Conservation (phyloP, 768 basidiomycete species). For the Tricholoma bakamatsutake region DNA sequence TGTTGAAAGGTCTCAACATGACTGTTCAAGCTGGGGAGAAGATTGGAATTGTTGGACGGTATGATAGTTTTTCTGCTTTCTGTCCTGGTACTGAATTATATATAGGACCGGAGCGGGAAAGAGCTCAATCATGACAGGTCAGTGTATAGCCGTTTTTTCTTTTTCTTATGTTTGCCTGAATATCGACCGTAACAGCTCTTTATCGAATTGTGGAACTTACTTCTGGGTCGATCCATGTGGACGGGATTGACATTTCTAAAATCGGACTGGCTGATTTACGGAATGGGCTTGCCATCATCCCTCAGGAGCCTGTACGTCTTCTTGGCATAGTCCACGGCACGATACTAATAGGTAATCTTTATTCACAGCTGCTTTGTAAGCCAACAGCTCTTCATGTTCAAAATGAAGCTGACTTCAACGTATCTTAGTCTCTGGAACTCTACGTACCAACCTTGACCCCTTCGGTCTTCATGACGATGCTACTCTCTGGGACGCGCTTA, state of each 20-base stretch:
- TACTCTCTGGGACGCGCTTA: constrained; percentile 82
- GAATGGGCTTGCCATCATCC: constrained; percentile 69
- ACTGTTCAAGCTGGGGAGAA: constrained; percentile 73
- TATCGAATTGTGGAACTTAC: constrained; percentile 80
- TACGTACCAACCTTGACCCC: constrained; percentile 87
- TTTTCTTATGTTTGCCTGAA: not conserved
- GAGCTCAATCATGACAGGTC: constrained; percentile 79
- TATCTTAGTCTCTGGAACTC: constrained; percentile 63
- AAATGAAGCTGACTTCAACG: constrained; percentile 5
- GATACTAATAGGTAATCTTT: not conserved
- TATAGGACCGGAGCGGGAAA: constrained; percentile 81
- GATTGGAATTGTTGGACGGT: constrained; percentile 82
- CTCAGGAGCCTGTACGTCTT: constrained; percentile 68
- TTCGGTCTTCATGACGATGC: constrained; percentile 78
- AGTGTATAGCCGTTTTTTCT: constrained; percentile 10
- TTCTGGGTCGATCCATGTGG: constrained; percentile 71
- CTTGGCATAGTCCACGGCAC: not conserved
- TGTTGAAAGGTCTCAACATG: constrained; percentile 80
- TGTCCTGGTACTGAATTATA: not conserved
- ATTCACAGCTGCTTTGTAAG: constrained; percentile 42
- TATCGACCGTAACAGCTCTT: constrained; percentile 43
- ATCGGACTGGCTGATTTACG: constrained; percentile 75
- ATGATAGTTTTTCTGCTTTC: constrained; percentile 1
- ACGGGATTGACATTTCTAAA: constrained; percentile 78
- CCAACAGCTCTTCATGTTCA: not conserved